phyloP scores from a whole-genome alignment of 2,329 filamentous ascomycete species.

The Cephalotrichum gorgonifer region DNA sequence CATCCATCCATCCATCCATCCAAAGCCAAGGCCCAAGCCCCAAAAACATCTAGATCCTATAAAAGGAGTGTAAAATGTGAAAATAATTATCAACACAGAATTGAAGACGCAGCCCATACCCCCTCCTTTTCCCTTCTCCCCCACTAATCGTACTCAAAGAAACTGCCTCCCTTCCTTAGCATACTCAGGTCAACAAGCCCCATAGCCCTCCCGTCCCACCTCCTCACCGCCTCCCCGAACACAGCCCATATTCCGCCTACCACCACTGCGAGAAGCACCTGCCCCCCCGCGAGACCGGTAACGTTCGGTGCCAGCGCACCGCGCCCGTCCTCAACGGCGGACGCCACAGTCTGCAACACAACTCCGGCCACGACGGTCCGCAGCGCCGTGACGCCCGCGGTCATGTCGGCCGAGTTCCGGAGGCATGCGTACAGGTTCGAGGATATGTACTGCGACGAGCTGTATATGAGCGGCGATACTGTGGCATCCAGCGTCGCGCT shows the following conservation, averaged over 20 bases:
- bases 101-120: not conserved
- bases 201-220: slow-evolving; percentile 36
- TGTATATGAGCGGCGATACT: slow-evolving; percentile 28
- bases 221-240: slow-evolving; percentile 27
- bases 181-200: slow-evolving; percentile 32
- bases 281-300: slow-evolving; percentile 30
- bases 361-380: slow-evolving; percentile 29
- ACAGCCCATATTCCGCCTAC: slow-evolving; percentile 28
- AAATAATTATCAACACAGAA: not conserved
- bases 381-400: slow-evolving; percentile 28
- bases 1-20: no score
- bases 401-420: slow-evolving; percentile 38
- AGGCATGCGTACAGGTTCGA: slow-evolving; percentile 33
- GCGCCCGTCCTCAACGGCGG: slow-evolving; percentile 8
- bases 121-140: not conserved
- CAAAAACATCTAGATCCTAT: not conserved
- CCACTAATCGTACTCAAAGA: slow-evolving; percentile 28
- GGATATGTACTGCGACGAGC: slow-evolving; percentile 38
- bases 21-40: not conserved
- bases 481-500: slow-evolving; percentile 27
- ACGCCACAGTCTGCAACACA: slow-evolving; percentile 24
- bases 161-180: slow-evolving; percentile 31
- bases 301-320: slow-evolving; percentile 25
- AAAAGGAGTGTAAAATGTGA: not conserved
- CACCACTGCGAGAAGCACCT: slow-evolving; percentile 24